Percentiles rank a stretch among this genome's conserved stretches.
phyloP scores from a whole-genome alignment of 2,329 filamentous ascomycete genomes.

The Anthostomella pinea region DNA sequence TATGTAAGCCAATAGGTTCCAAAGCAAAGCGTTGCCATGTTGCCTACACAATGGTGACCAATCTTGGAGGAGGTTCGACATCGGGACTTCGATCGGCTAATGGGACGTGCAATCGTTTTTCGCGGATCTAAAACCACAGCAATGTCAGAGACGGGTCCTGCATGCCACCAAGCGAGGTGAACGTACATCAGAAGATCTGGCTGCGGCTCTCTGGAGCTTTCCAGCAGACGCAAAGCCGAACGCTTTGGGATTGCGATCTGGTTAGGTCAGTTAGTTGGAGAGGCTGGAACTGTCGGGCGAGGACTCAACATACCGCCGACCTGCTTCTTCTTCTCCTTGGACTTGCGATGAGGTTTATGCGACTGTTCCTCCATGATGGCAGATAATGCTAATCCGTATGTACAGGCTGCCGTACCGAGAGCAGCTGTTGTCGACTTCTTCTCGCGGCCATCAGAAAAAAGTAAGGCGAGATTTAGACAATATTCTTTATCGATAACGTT shows the following conservation, averaged over 20 bases:
- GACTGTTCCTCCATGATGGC: conserved; percentile 72
- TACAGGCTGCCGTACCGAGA: not conserved
- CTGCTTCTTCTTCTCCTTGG: conserved; percentile 83
- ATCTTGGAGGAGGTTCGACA: conserved; percentile 79
- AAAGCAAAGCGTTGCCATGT: too few relatives aligned
- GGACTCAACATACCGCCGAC: conserved; percentile 50
- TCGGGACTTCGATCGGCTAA: conserved; percentile 94
- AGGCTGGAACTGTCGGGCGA: not conserved
- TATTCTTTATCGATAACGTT: conserved; percentile 17
- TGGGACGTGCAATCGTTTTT: conserved; percentile 93
- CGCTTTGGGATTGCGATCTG: conserved; percentile 82
- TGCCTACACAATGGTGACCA: conserved; percentile 92
- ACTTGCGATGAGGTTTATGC: conserved; percentile 80
- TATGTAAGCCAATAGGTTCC: too few relatives aligned
- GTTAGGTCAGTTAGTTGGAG: conserved; percentile 23
- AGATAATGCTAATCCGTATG: not conserved
- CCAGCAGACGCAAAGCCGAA: conserved; percentile 84
- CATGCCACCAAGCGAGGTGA: conserved; percentile 1
- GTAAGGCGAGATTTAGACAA: conserved; percentile 1
- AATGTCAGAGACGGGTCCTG: too few relatives aligned
- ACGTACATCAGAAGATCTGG: conserved; percentile 41
- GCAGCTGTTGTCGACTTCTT: not conserved
- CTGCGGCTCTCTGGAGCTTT: conserved; percentile 71
- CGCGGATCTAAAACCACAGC: too few relatives aligned
- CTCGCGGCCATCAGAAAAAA: conserved; percentile 11